phyloP scores from a whole-genome alignment of 768 basidiomycete genomes.

The Podaxis sp. region DNA sequence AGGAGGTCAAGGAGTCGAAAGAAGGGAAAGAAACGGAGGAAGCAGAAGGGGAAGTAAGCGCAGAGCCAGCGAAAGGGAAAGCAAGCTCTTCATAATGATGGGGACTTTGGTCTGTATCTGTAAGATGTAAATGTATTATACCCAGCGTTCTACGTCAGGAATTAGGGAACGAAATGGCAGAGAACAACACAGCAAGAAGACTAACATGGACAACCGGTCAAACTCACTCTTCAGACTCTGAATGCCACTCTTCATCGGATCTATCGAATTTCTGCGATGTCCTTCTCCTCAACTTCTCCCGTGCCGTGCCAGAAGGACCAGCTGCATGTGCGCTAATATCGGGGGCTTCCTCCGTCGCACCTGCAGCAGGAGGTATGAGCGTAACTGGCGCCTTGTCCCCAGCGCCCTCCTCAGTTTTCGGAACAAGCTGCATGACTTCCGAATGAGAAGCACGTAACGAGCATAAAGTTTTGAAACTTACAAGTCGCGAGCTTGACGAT shows the following conservation, averaged over 20 bases:
- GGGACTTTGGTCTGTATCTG: background rate
- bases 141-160: slow-evolving; percentile 39
- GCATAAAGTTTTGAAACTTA: background rate
- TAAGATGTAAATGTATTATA: background rate
- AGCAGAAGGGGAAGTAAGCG: slow-evolving; percentile 6
- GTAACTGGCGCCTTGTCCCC: background rate
- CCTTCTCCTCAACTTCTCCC: slow-evolving; percentile 2
- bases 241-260: background rate
- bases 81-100: background rate
- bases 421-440: background rate
- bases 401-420: background rate
- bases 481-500: slow-evolving; percentile 2
- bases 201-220: background rate
- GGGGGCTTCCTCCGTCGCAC: background rate
- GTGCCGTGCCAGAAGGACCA: background rate
- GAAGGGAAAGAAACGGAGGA: slow-evolving; percentile 7
- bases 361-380: background rate
- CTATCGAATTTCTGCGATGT: background rate
- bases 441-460: background rate
- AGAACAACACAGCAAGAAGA: slow-evolving; percentile 16
- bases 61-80: slow-evolving; percentile 11
- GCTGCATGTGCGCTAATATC: background rate
- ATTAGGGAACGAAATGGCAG: slow-evolving; percentile 28
- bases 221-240: background rate
- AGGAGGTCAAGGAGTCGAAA: slow-evolving; percentile 5